Percentiles rank a stretch among this genome's conserved stretches.
Conservation (phyloP, 202 grass and related monocot species). For the Panicum virgatum region DNA sequence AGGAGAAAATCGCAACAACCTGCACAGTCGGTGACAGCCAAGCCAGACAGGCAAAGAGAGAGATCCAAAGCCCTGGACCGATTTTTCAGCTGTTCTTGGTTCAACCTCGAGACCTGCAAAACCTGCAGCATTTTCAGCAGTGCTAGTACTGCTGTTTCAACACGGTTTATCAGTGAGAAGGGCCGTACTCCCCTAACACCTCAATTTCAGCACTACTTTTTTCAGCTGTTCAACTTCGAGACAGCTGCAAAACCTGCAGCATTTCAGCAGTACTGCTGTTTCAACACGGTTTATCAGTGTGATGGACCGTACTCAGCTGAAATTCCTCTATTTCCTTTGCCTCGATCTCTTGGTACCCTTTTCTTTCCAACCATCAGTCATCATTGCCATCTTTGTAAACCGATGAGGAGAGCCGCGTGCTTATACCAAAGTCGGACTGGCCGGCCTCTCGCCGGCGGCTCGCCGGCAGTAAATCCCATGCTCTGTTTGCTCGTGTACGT, state of each 20-base stretch:
- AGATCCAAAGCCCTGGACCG: no score
- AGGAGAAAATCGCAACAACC: neutral
- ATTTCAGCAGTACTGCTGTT: no score
- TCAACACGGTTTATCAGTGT: no score
- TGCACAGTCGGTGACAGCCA: neutral
- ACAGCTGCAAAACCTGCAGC: no score
- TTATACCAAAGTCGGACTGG: neutral
- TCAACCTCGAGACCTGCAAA: neutral
- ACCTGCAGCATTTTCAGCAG: neutral
- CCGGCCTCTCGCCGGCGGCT: neutral
- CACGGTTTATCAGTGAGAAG: neutral
- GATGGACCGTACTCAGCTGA: no score
- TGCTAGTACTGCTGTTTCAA: neutral
- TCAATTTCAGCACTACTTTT: neutral
- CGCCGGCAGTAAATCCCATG: neutral
- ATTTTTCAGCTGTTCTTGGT: neutral
- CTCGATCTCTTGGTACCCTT: neutral
- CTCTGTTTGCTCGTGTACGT: neutral
- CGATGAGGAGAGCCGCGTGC: neutral
- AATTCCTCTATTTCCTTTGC: no score
- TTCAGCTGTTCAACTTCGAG: no score
- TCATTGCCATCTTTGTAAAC: neutral
- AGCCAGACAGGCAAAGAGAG: no score
- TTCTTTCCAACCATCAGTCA: neutral
- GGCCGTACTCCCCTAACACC: no score